Percentiles rank a stretch among this genome's conserved stretches.
Evolutionary conservation across 2,329 filamentous ascomycete species (phyloP).

Genomic region (Stemphylium beticola): DNA sequence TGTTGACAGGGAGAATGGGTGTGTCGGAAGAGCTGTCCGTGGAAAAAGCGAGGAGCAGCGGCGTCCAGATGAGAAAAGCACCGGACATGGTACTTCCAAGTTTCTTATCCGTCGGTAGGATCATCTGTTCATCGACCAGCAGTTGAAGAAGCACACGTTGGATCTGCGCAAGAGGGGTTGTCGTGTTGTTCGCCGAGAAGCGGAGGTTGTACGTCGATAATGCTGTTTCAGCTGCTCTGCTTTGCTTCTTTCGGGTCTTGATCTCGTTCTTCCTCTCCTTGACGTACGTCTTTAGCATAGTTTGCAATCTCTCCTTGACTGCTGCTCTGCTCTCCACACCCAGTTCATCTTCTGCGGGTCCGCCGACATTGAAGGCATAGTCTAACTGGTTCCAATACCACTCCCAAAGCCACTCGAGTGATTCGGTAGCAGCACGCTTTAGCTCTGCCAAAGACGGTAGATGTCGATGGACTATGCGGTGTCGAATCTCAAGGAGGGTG

Average conservation of each 20-base stretch:
- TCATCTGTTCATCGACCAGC: constrained; percentile 44
- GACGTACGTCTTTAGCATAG: constrained; percentile 45
- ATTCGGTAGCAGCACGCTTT: constrained; percentile 70
- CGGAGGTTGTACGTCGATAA: constrained; percentile 23
- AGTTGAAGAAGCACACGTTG: constrained; percentile 21
- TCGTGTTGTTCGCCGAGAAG: constrained; percentile 9
- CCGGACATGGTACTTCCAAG: constrained; percentile 48
- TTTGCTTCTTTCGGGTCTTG: constrained; percentile 25
- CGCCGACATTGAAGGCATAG: constrained; percentile 24
- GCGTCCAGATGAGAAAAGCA: constrained; percentile 55
- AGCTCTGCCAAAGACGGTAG: constrained; percentile 78
- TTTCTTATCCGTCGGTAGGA: constrained; percentile 46
- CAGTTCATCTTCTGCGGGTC: background rate
- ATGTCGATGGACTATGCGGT: constrained; percentile 89
- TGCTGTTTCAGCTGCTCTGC: constrained; percentile 25
- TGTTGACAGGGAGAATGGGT: constrained; percentile 40
- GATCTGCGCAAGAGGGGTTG: constrained; percentile 1
- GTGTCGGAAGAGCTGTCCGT: constrained; percentile 4
- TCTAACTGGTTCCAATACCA: constrained; percentile 77
- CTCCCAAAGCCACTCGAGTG: constrained; percentile 84
- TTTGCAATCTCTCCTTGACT: constrained; percentile 31
- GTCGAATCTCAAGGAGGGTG: constrained; percentile 86
- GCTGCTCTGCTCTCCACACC: constrained; percentile 10
- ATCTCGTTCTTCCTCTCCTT: constrained; percentile 39
- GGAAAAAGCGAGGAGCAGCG: constrained; percentile 47